Evolutionary conservation across 768 basidiomycete species (phyloP).

Genomic region (Psilocybe subaeruginosa): DNA sequence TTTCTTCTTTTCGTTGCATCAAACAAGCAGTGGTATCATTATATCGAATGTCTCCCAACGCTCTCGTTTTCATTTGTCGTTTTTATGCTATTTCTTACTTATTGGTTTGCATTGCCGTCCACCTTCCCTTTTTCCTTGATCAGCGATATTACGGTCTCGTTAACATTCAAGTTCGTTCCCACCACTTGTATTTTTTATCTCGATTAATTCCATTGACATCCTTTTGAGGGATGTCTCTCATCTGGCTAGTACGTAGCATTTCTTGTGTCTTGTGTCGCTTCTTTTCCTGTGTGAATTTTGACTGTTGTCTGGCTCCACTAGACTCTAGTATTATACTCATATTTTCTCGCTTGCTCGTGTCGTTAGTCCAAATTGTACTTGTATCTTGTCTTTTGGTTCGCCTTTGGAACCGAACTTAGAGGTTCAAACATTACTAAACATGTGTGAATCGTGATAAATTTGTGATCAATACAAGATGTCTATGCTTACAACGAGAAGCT

Average conservation of each 20-base stretch:
- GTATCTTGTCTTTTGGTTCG: too few species aligned
- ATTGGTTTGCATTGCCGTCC: slow-evolving; percentile 6
- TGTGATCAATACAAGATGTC: too few species aligned
- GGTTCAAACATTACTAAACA: too few species aligned
- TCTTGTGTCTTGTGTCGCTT: not conserved
- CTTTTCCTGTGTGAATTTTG: not conserved
- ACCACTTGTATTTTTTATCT: slow-evolving; percentile 4
- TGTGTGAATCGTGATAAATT: too few species aligned
- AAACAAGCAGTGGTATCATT: not conserved
- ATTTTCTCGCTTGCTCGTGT: too few species aligned
- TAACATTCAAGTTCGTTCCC: not conserved
- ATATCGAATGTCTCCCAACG: slow-evolving; percentile 3
- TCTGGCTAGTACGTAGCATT: not conserved
- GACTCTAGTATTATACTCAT: too few species aligned
- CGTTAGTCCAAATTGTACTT: too few species aligned
- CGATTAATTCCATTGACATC: slow-evolving; percentile 3
- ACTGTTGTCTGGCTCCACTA: too few species aligned
- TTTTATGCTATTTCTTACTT: slow-evolving; percentile 14
- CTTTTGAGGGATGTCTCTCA: not conserved
- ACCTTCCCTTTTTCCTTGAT: not conserved
- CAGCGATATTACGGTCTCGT: slow-evolving; percentile 1
- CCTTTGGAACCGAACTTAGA: too few species aligned
- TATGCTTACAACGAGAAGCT: too few species aligned
- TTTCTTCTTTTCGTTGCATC: not conserved
- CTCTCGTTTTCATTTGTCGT: not conserved